These are phyloP conservation scores for Mycena latifolia DNA, from an alignment of 768 basidiomycete genomes.

Conservation along the genomic window DNA sequence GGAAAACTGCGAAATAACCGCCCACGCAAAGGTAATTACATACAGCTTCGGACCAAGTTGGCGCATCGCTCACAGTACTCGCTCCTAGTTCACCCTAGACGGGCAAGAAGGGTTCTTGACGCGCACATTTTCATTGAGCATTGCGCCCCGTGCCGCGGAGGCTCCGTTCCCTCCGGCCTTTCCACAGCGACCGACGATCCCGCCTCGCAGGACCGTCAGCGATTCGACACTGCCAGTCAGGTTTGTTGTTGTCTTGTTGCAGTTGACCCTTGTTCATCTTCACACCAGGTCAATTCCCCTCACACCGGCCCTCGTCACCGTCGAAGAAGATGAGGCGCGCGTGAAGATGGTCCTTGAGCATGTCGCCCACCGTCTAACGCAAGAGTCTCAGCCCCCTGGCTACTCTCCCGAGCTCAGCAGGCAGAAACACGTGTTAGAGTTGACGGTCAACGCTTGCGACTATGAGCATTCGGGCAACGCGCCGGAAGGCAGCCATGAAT, in stretches of 20 bases:
- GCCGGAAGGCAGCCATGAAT: slow-evolving; percentile 63
- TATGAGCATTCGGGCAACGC: slow-evolving; percentile 71
- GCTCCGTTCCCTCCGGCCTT: slow-evolving; percentile 50
- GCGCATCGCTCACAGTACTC: slow-evolving; percentile 21
- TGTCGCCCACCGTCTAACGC: slow-evolving; percentile 83
- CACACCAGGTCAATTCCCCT: slow-evolving; percentile 29
- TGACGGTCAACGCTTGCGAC: slow-evolving; percentile 79
- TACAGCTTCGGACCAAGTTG: slow-evolving; percentile 22
- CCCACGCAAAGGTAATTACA: slow-evolving; percentile 76
- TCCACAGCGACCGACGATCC: slow-evolving; percentile 33
- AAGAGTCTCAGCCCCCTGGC: slow-evolving; percentile 77
- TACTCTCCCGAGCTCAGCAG: slow-evolving; percentile 76
- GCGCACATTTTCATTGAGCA: slow-evolving; percentile 76
- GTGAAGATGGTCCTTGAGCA: slow-evolving; percentile 83
- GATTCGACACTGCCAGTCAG: slow-evolving; percentile 30
- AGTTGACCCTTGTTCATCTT: neutral
- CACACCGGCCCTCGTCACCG: slow-evolving; percentile 28
- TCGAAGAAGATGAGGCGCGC: slow-evolving; percentile 65
- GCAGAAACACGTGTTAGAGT: slow-evolving; percentile 82
- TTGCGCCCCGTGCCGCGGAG: slow-evolving; percentile 72
- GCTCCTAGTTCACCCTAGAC: slow-evolving; percentile 73
- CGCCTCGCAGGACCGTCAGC: slow-evolving; percentile 29
- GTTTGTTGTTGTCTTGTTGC: slow-evolving; percentile 10
- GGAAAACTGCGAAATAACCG: slow-evolving; percentile 80
- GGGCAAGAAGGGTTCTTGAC: slow-evolving; percentile 78